Conservation (phyloP, 192 early-diverging fungal genomes). For the Coemansia sp. region DNA sequence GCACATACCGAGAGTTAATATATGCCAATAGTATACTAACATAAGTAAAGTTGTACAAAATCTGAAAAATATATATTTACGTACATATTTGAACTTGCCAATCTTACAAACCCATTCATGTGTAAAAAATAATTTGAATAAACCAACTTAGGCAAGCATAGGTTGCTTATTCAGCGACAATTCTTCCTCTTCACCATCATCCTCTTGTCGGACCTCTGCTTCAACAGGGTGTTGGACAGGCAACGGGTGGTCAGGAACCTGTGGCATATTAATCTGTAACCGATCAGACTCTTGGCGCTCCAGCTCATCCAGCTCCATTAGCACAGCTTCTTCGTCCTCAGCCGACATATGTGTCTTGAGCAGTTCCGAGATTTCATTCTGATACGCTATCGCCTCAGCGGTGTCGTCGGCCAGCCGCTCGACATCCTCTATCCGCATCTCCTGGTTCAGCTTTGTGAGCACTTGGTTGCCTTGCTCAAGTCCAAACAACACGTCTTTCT, state of each 20-base stretch:
- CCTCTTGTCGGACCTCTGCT: neutral
- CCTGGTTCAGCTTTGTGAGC: conserved; percentile 71
- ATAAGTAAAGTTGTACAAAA: too few species aligned
- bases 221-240: conserved; percentile 11
- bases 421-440: conserved; percentile 86
- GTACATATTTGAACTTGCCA: too few species aligned
- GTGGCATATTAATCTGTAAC: conserved; percentile 27
- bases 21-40: too few species aligned
- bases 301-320: conserved; percentile 75
- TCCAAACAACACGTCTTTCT: conserved; percentile 84
- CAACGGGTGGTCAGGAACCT: conserved; percentile 22
- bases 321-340: conserved; percentile 86
- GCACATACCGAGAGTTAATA: too few species aligned
- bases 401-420: conserved; percentile 96
- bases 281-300: conserved; percentile 44
- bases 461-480: conserved; percentile 83
- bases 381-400: conserved; percentile 92
- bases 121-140: neutral
- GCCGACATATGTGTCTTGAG: conserved; percentile 70
- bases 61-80: too few species aligned
- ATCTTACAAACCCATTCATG: too few species aligned
- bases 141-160: conserved; percentile 21
- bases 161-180: conserved; percentile 24
- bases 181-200: conserved; percentile 22
- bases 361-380: conserved; percentile 74